Base-by-base conservation (phyloP, 2,329 filamentous ascomycete genomes). In the Sporothrix brasiliensis region DNA sequence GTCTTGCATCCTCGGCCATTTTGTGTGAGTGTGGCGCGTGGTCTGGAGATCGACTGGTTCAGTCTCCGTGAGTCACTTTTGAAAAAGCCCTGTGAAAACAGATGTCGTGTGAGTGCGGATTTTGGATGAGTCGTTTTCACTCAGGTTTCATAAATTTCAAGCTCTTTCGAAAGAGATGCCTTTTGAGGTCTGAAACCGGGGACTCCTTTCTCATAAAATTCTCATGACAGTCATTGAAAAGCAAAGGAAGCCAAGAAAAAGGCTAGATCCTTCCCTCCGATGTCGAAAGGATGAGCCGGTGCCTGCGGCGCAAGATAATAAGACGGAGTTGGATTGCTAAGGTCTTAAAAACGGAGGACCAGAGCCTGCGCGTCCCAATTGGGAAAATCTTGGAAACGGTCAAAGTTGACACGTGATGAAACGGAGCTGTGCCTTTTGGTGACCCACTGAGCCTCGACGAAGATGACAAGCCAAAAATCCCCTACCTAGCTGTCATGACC, bases 1-100 rank as follows among this genome's bases (percentile, higher is more conserved):
- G 86, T 72, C 73, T 79, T n/a, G n/a, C 16, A 56, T 41, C 24
- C 68, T 16, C 68, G 13, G 70, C 39, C 69, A 74, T 72, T 52
- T 10, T 34, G 30, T 56, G 21, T 50, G 41, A 65, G 11, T 14
- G 4, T 47, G 39, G 6, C n/a, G 49, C 7, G 49, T 50, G 16
- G 16, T 9, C 19, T n/a, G 49, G 19, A 50, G 49, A 50, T 9
- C 19, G n/a, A 19, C 4, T 50, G 16, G 3, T 24, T 27, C 13
- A 27, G 24, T 21, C 21, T n/a, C 24, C 24, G 27, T 63, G 39
- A 47, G 58, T 63, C 39, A 63, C 58, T 27, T 19, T 63, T 27
- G 39, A 16, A 21, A 47, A 44, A n/a, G 58, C 39, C 41, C n/a
- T 9, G 3, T 21, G 6, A 24, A 61, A 47, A 27, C 41, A 44